These are phyloP conservation scores for Ploettnerulaceae sp. DNA, from an alignment of 2,329 filamentous ascomycete genomes.

Conservation along the genomic window DNA sequence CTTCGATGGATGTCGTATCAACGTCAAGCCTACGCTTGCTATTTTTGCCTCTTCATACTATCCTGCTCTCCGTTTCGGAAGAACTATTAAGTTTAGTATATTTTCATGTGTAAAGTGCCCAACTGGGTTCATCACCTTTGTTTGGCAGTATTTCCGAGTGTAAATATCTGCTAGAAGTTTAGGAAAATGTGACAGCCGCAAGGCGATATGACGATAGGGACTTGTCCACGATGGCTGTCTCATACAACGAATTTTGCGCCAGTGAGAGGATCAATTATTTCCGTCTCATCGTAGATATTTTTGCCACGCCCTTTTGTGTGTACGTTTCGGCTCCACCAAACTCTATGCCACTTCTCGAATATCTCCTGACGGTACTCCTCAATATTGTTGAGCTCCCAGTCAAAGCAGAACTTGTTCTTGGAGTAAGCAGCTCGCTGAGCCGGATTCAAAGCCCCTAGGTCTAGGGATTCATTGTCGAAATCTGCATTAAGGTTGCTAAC, in stretches of 20 bases:
- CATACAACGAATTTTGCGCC: constrained; percentile 3
- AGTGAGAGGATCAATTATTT: constrained; percentile 9
- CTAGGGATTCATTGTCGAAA: background rate
- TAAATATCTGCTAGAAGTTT: too few species aligned
- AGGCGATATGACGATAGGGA: too few species aligned
- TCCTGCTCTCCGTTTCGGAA: too few species aligned
- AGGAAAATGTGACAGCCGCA: too few species aligned
- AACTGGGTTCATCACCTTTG: too few species aligned
- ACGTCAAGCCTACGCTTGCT: too few species aligned
- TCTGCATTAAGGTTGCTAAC: background rate
- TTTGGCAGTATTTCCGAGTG: too few species aligned
- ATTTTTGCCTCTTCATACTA: too few species aligned
- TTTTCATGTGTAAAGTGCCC: too few species aligned
- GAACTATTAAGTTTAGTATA: too few species aligned
- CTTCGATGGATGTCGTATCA: too few species aligned
- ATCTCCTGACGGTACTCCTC: background rate
- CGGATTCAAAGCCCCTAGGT: background rate
- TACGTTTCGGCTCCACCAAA: constrained; percentile 1
- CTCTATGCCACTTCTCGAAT: background rate
- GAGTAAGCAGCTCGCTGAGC: constrained; percentile 1
- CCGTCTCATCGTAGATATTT: background rate
- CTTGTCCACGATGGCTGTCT: background rate
- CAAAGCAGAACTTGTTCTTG: background rate
- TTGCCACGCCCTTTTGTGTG: background rate
- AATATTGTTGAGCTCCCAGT: constrained; percentile 1